Percentiles rank a stretch among this genome's conserved stretches.
phyloP scores from a whole-genome alignment of 2,329 filamentous ascomycete genomes.

The Gnomoniopsis smithogilvyi region DNA sequence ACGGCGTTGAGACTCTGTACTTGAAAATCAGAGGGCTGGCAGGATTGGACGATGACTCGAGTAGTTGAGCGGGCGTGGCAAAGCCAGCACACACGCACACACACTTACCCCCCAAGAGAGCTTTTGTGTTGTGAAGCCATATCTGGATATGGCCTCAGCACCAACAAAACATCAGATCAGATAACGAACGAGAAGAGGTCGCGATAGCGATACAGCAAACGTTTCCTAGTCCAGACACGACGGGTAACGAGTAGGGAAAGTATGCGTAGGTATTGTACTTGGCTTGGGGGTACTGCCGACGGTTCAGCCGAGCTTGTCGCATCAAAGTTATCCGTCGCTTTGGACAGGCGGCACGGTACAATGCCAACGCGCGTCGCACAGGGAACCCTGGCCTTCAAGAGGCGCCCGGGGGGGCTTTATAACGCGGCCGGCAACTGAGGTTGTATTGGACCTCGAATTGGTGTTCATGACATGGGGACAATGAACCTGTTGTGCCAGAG shows the following conservation, averaged over 20 bases:
- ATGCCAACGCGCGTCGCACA: conserved; percentile 16
- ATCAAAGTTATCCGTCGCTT: conserved; percentile 3
- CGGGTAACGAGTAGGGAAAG: not conserved
- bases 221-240: not conserved
- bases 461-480: not conserved
- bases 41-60: not conserved
- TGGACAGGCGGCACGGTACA: conserved; percentile 2
- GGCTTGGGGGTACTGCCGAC: conserved; percentile 17
- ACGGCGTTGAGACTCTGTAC: not conserved
- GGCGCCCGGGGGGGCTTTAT: conserved; percentile 2
- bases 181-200: not conserved
- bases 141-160: not conserved
- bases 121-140: not conserved
- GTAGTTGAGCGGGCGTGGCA: not conserved
- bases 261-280: not conserved
- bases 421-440: conserved; percentile 8
- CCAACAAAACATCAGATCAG: not conserved
- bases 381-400: conserved; percentile 6
- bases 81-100: not conserved
- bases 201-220: not conserved
- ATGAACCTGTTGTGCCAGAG: not conserved
- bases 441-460: conserved; percentile 8
- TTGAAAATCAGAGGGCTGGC: not conserved
- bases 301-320: conserved; percentile 17
- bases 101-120: no score